A percentile compares a stretch with the other conserved stretches of the same genome.
These are phyloP conservation scores for Phytophthora cajani DNA, from an alignment of 352 stramenopile species.

Conservation along the genomic window DNA sequence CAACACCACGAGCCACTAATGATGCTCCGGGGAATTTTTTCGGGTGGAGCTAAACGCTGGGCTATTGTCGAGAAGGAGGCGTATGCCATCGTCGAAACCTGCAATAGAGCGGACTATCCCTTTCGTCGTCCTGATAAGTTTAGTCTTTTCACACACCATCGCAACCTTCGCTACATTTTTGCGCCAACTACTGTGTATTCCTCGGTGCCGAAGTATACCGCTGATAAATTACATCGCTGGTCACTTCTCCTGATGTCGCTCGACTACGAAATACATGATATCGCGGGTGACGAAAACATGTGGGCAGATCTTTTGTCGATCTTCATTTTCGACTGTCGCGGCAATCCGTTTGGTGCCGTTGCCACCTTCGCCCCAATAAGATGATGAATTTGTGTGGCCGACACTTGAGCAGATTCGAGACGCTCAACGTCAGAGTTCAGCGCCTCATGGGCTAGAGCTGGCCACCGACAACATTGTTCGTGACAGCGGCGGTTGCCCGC, in stretches of 20 bases:
- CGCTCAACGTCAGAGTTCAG: background rate
- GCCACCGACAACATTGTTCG: background rate
- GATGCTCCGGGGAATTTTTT: slow-evolving; percentile 14
- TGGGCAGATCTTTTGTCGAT: background rate
- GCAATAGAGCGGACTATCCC: background rate
- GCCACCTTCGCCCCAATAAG: background rate
- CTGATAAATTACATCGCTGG: background rate
- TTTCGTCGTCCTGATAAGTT: background rate
- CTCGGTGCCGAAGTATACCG: background rate
- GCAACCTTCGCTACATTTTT: slow-evolving; percentile 18
- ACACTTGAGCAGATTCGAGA: background rate
- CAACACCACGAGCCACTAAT: slow-evolving; percentile 14
- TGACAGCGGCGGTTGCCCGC: slow-evolving; percentile 1
- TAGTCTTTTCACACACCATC: background rate
- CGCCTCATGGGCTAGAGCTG: background rate
- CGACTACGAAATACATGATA: background rate
- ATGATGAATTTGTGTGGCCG: background rate
- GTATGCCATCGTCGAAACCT: slow-evolving; percentile 7
- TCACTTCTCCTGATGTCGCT: background rate
- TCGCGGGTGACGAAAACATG: background rate
- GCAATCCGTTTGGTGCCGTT: background rate
- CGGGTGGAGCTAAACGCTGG: slow-evolving; percentile 11
- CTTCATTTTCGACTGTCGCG: background rate
- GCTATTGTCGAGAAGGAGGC: slow-evolving; percentile 17
- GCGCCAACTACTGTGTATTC: background rate